Conservation (phyloP, 164 flowering plant species). For the Stephania japonica region DNA sequence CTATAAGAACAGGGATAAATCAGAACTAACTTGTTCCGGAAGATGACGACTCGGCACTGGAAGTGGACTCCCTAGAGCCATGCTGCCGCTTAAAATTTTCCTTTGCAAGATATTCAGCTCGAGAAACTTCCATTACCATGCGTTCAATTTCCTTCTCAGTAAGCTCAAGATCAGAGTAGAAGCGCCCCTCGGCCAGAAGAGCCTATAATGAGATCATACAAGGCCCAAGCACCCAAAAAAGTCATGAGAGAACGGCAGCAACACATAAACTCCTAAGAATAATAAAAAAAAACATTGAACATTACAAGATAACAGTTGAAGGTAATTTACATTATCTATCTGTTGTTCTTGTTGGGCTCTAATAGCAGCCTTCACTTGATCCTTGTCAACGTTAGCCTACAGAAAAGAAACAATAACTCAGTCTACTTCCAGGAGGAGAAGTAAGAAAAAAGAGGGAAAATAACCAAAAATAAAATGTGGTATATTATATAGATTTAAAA, state of each 20-base stretch:
- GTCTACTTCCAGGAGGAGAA: not conserved
- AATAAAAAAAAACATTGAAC: not conserved
- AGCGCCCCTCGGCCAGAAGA: conserved; percentile 88
- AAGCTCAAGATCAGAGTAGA: conserved; percentile 95
- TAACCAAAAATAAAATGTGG: not conserved
- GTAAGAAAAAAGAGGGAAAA: not conserved
- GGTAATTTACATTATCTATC: conserved; percentile 64
- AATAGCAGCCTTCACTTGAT: conserved; percentile 95
- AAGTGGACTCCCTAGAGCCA: conserved; percentile 57
- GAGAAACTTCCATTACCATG: conserved; percentile 97
- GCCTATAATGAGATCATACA: conserved; percentile 42
- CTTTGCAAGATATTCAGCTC: conserved; percentile 76
- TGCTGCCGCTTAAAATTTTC: conserved; percentile 57
- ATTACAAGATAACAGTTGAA: not conserved
- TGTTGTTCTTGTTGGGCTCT: conserved; percentile 98
- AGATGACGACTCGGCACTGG: conserved; percentile 91
- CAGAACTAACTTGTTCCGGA: conserved; percentile 77
- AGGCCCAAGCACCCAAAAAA: not conserved
- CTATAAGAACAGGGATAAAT: not conserved
- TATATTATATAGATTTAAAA: not conserved
- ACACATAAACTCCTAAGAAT: not conserved
- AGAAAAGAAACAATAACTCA: not conserved
- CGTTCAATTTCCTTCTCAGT: conserved; percentile 99
- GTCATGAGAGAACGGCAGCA: not conserved
- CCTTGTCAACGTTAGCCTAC: conserved; percentile 70